Base-by-base conservation (phyloP, 371 early-diverging fungal species). In the Mucor circinelloides region DNA sequence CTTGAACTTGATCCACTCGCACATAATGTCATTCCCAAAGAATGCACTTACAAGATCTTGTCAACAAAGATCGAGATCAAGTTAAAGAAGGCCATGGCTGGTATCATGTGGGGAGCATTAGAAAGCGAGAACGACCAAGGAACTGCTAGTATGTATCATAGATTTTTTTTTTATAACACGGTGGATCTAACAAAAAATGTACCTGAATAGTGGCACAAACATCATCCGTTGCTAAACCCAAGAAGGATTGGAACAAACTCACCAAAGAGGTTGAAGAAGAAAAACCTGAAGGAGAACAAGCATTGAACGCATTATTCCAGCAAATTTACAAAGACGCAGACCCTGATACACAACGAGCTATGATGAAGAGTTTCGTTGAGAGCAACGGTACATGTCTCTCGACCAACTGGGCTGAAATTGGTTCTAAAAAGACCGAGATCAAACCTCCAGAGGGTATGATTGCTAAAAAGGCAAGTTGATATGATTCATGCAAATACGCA, bases 361-460 rank as follows among this genome's bases (percentile, higher is more conserved):
- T 99, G 99, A 91, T 98, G 87, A 99, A 99, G 88, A 94, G 94
- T 71, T 99, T 93, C 77, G 85, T 89, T 6, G 99, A 99, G 78
- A 93, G 93, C 77, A 93, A 93, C 63, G 99, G 99, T 28, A 99
- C 99, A 2, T 89, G 90, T 64, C 82, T 99, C 58, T 93, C 93
- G 56, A 99, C 99, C 54, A 96, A 99, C 74, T 99, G 99, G 99
- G 82, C 82, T 19, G 95, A 96, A 76, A 96, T 99, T 38, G 88
- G 90, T 25, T 85, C 90, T 76, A 90, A 88, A 61, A 80, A 82
- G 46, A 95, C 96, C 21, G 93, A 94, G 77, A 87, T 89, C 3
- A 86, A 88, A 63, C 97, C 99, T 21, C 98, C 99, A 3, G 94
- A 94, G 56, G 97, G 97, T 60, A 93, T 97, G 89, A 79, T 87